phyloP scores from a whole-genome alignment of 106 monocot species.

The Platanthera guangdongensis region DNA sequence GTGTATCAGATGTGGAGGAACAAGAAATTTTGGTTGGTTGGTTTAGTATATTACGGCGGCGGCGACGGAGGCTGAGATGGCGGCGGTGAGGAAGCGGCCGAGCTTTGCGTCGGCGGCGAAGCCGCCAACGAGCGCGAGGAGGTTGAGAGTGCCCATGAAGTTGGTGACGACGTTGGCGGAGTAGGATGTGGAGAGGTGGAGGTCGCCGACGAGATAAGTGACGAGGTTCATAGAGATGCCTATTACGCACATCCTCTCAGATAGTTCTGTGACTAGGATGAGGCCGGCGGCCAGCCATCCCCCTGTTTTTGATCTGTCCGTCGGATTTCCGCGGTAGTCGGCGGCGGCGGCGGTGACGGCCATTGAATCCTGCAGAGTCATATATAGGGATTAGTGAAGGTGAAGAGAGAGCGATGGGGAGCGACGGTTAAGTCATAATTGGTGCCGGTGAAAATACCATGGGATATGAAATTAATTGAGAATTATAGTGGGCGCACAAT shows the following conservation, averaged over 20 bases:
- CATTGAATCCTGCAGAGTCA: background rate
- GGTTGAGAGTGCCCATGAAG: constrained; percentile 76
- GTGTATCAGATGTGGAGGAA: no score
- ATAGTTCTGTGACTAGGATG: constrained; percentile 54
- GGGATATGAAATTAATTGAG: no score
- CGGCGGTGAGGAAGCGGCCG: constrained; percentile 64
- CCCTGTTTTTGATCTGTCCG: constrained; percentile 59
- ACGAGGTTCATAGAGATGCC: constrained; percentile 83
- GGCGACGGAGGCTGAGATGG: constrained; percentile 38
- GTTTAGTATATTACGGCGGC: constrained; percentile 15
- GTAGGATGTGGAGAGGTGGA: constrained; percentile 52
- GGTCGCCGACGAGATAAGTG: constrained; percentile 59
- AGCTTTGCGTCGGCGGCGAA: constrained; percentile 81
- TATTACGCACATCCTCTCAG: constrained; percentile 70
- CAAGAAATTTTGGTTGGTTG: no score
- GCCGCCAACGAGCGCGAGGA: constrained; percentile 56
- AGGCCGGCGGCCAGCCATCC: constrained; percentile 81
- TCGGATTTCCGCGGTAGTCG: constrained; percentile 49
- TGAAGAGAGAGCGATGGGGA: no score
- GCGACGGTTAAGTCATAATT: no score
- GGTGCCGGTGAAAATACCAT: no score
- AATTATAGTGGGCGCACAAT: background rate
- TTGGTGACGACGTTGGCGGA: constrained; percentile 83
- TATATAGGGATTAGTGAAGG: background rate
- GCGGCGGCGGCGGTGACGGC: constrained; percentile 9